Percentiles rank a stretch among this genome's conserved stretches.
Evolutionary conservation across 2,329 filamentous ascomycete genomes (phyloP).

Genomic region (Stachybotrys elegans): DNA sequence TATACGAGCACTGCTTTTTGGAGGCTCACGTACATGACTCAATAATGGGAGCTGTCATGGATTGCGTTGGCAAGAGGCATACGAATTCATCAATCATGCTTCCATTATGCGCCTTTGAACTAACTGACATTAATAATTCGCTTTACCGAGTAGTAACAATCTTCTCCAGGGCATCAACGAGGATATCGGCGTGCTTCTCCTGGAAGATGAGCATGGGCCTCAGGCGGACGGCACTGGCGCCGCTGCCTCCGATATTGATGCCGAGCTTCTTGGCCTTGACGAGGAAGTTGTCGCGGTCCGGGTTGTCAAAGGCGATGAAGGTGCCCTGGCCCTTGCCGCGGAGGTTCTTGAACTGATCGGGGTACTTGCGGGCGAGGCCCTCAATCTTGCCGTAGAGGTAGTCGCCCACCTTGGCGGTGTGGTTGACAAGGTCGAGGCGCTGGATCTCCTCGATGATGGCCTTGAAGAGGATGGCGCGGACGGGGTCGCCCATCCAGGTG

Average conservation of each 20-base stretch:
- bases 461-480: conserved; percentile 78
- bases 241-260: conserved; percentile 83
- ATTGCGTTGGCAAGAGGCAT: no score
- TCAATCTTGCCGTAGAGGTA: conserved; percentile 72
- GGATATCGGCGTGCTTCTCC: conserved; percentile 81
- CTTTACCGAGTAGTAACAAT: conserved; percentile 45
- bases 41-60: no score
- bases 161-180: conserved; percentile 75
- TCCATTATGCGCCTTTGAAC: no score
- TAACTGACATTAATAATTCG: no score
- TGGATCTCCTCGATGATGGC: conserved; percentile 80
- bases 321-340: conserved; percentile 85
- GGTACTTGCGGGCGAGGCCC: conserved; percentile 63
- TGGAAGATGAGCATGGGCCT: conserved; percentile 91
- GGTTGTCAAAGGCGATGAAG: conserved; percentile 88
- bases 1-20: no score
- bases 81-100: no score
- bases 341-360: conserved; percentile 74
- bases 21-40: no score
- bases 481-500: conserved; percentile 94
- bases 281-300: conserved; percentile 73
- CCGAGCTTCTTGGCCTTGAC: conserved; percentile 73
- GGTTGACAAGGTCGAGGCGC: conserved; percentile 67
- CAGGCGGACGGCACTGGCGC: conserved; percentile 68
- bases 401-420: conserved; percentile 72